These are phyloP conservation scores for Sugiyamaella chiloensis DNA, from an alignment of 805 yeast species.

Conservation along the genomic window DNA sequence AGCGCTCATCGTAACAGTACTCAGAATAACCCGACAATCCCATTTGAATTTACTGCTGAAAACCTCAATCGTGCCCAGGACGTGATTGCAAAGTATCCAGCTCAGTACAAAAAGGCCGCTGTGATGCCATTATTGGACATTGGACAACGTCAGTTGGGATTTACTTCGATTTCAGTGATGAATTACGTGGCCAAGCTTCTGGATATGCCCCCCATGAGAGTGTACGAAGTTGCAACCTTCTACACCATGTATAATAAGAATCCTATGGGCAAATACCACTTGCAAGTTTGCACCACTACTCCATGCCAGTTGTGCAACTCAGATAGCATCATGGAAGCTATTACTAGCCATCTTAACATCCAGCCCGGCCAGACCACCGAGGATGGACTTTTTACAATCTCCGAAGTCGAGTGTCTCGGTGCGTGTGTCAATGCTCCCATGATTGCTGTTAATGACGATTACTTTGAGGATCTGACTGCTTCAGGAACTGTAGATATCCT, in stretches of 20 bases:
- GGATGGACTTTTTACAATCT: conserved; percentile 73
- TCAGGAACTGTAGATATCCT: conserved; percentile 60
- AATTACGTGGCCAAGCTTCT: conserved; percentile 80
- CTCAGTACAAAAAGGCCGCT: conserved; percentile 84
- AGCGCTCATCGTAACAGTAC: conserved; percentile 65
- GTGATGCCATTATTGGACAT: conserved; percentile 82
- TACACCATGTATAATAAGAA: conserved; percentile 86
- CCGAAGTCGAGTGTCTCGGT: conserved; percentile 88
- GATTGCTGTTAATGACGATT: conserved; percentile 81
- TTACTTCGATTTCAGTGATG: conserved; percentile 84
- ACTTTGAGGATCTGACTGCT: conserved; percentile 74
- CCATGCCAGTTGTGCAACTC: conserved; percentile 85
- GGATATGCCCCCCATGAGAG: conserved; percentile 93
- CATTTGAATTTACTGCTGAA: conserved; percentile 69
- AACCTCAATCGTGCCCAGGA: conserved; percentile 67
- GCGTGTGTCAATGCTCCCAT: conserved; percentile 92
- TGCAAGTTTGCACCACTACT: conserved; percentile 86
- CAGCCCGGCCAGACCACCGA: conserved; percentile 75
- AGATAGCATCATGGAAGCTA: conserved; percentile 72
- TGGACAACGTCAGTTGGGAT: conserved; percentile 85
- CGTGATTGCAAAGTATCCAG: conserved; percentile 75
- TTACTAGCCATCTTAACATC: conserved; percentile 56
- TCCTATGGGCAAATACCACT: conserved; percentile 80
- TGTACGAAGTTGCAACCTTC: conserved; percentile 87
- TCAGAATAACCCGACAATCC: conserved; percentile 60